phyloP scores from a whole-genome alignment of 2,329 filamentous ascomycete species.

The Coleophoma eucalyptorum region DNA sequence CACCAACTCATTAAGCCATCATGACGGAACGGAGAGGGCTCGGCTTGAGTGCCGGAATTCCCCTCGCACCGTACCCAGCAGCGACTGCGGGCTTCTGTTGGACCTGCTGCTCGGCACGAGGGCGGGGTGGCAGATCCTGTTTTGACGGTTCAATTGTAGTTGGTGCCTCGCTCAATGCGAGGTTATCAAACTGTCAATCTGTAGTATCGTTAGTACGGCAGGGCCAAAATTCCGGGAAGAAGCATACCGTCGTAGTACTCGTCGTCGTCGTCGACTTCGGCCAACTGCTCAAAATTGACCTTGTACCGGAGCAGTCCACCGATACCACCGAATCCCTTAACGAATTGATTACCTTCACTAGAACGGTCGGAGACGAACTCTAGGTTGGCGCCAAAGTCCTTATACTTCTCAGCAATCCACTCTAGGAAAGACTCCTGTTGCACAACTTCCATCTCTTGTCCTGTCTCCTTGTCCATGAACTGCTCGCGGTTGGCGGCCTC shows the following conservation, averaged over 20 bases:
- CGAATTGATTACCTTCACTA: slow-evolving; percentile 98
- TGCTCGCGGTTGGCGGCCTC: slow-evolving; percentile 71
- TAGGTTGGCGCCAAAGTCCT: slow-evolving; percentile 90
- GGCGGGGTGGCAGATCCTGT: slow-evolving; percentile 37
- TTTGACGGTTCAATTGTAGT: slow-evolving; percentile 54
- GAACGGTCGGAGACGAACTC: slow-evolving; percentile 98
- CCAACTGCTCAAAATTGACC: slow-evolving; percentile 99
- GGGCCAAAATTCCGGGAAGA: background rate
- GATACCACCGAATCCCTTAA: slow-evolving; percentile 98
- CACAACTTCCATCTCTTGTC: slow-evolving; percentile 94
- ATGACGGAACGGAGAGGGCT: slow-evolving; percentile 67
- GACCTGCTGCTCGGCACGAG: slow-evolving; percentile 38
- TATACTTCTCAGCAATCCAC: slow-evolving; percentile 98
- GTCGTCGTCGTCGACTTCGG: slow-evolving; percentile 84
- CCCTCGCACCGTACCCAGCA: slow-evolving; percentile 29
- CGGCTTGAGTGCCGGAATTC: slow-evolving; percentile 47
- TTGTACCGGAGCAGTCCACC: slow-evolving; percentile 97
- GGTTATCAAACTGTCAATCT: slow-evolving; percentile 90
- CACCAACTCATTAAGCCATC: slow-evolving; percentile 40
- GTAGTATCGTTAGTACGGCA: slow-evolving; percentile 11
- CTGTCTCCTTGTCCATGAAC: slow-evolving; percentile 94
- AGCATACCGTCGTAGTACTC: slow-evolving; percentile 76
- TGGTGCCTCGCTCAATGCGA: slow-evolving; percentile 83
- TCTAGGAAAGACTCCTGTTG: slow-evolving; percentile 93
- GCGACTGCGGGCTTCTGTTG: slow-evolving; percentile 33